phyloP scores from a whole-genome alignment of 2,329 filamentous ascomycete species.

The Xylariaceae sp. region DNA sequence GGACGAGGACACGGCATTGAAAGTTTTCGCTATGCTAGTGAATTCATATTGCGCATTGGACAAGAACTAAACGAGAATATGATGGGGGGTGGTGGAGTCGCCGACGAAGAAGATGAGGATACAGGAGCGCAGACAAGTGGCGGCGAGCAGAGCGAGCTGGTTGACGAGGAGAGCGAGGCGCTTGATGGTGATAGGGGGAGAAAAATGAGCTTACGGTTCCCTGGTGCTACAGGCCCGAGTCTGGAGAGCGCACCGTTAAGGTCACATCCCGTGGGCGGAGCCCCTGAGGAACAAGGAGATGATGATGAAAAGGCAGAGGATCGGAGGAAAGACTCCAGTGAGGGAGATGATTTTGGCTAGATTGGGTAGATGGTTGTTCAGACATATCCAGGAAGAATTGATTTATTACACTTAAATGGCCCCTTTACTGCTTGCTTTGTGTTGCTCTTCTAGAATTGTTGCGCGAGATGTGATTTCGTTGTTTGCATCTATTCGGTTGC shows the following conservation, averaged over 20 bases:
- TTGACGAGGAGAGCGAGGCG: conserved; percentile 53
- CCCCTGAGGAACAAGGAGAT: conserved; percentile 18
- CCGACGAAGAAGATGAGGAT: conserved; percentile 26
- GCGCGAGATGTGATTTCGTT: no score
- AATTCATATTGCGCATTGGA: conserved; percentile 51
- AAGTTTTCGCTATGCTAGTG: conserved; percentile 47
- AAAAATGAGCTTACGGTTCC: conserved; percentile 49
- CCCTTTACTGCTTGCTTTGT: no score
- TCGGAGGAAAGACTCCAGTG: conserved; percentile 22
- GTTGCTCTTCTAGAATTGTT: no score
- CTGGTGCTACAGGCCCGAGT: conserved; percentile 33
- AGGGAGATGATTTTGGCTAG: no score
- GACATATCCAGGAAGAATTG: no score
- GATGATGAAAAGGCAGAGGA: conserved; percentile 17
- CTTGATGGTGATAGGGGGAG: conserved; percentile 52
- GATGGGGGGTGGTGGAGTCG: conserved; percentile 25
- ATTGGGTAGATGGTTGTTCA: no score
- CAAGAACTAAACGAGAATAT: conserved; percentile 46
- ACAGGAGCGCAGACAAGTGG: conserved; percentile 33
- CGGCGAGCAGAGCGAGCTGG: conserved; percentile 36
- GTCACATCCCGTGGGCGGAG: conserved; percentile 16
- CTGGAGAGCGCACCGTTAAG: conserved; percentile 51
- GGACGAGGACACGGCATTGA: no score
- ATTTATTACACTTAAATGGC: no score
- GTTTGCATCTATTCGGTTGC: no score